Conservation (phyloP, 495 filamentous ascomycete species). For the Pseudomonodictys pantanalensis region DNA sequence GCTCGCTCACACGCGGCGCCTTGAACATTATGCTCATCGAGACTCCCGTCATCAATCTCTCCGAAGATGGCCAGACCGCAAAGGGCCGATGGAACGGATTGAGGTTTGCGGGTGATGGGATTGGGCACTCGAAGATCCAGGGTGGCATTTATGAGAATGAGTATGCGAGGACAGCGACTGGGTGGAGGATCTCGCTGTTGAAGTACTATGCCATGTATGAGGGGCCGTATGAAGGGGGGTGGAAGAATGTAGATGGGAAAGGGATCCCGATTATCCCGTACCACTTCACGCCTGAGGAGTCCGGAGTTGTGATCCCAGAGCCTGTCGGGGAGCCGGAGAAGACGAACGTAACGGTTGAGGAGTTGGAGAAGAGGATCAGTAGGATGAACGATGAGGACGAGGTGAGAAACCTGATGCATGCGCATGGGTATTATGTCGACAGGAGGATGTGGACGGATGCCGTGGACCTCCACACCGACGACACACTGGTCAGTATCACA, state of each 20-base stretch:
- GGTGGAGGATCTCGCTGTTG: conserved; percentile 18
- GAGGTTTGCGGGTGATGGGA: conserved; percentile 23
- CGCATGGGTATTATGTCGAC: conserved; percentile 23
- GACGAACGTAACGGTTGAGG: conserved; percentile 2
- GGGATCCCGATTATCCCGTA: conserved; percentile 13
- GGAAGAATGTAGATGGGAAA: conserved; percentile 15
- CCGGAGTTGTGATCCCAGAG: conserved; percentile 11
- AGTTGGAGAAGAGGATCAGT: conserved; percentile 3
- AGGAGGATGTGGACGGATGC: conserved; percentile 28
- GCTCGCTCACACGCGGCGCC: conserved; percentile 9
- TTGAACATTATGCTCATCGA: conserved; percentile 15
- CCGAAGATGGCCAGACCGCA: conserved; percentile 14
- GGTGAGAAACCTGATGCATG: conserved; percentile 20
- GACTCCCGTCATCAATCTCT: conserved; percentile 12
- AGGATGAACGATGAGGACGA: conserved; percentile 26
- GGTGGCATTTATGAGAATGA: conserved; percentile 28
- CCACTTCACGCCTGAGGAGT: conserved; percentile 12
- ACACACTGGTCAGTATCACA: not conserved
- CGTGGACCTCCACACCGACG: conserved; percentile 8
- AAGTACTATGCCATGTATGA: conserved; percentile 18
- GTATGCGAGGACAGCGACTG: not conserved
- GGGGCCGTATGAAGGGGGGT: conserved; percentile 19
- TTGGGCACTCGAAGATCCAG: conserved; percentile 10
- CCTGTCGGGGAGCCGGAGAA: conserved; percentile 1
- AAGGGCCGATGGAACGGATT: conserved; percentile 27